Conservation (phyloP, 495 filamentous ascomycete genomes). For the Penicillium antarcticum region DNA sequence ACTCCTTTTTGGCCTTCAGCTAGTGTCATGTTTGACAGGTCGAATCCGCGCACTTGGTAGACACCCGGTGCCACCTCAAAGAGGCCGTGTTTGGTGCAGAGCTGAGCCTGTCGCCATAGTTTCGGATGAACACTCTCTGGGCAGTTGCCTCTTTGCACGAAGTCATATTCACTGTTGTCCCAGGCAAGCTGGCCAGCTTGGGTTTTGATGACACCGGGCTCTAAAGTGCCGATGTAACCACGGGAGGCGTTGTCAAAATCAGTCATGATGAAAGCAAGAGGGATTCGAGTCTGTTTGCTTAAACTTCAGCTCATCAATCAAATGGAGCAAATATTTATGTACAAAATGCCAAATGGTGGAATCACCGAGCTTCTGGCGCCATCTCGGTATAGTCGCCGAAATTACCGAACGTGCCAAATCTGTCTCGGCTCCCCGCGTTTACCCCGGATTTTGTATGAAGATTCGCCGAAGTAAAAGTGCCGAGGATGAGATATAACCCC, state of each 20-base stretch:
- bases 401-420: constrained; percentile 6
- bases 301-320: no score
- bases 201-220: constrained; percentile 4
- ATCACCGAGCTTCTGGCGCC: neutral
- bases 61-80: no score
- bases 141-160: neutral
- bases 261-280: no score
- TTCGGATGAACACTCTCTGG: no score
- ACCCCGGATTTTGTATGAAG: neutral
- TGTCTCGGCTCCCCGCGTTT: constrained; percentile 3
- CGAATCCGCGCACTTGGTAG: constrained; percentile 8
- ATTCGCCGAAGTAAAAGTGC: neutral
- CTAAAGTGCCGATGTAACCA: constrained; percentile 7
- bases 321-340: no score
- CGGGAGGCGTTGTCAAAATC: constrained; percentile 13
- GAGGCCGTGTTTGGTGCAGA: no score
- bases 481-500: neutral
- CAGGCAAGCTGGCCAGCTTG: neutral
- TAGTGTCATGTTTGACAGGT: constrained; percentile 21
- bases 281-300: no score
- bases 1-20: constrained; percentile 13
- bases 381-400: neutral
- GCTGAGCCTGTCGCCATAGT: no score
- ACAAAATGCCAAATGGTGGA: neutral
- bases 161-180: constrained; percentile 12